Conservation (phyloP, 75 land plant genomes). For the Pseudotsuga menziesii region DNA sequence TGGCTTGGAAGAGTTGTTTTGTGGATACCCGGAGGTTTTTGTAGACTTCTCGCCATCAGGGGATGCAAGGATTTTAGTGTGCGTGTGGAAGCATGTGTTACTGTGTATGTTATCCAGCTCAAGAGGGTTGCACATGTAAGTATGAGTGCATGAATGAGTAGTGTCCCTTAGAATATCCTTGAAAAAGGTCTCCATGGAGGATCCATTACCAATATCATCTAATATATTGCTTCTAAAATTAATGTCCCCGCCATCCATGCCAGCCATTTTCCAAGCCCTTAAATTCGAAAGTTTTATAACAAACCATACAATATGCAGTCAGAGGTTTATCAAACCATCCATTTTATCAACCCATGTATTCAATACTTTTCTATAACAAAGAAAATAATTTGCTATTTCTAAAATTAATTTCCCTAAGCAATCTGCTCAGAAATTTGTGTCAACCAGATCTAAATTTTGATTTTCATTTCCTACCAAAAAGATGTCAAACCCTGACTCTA, state of each 20-base stretch:
- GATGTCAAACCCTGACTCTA: no score
- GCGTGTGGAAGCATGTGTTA: slow-evolving; percentile 93
- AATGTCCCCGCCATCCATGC: slow-evolving; percentile 85
- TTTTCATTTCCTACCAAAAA: no score
- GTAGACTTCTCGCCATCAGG: slow-evolving; percentile 33
- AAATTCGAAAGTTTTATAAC: background rate
- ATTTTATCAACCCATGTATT: no score
- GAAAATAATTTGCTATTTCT: no score
- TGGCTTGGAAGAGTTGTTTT: slow-evolving; percentile 39
- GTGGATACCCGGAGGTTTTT: slow-evolving; percentile 34
- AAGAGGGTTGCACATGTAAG: slow-evolving; percentile 92
- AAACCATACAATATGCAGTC: background rate
- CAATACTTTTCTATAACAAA: no score
- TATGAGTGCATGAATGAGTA: slow-evolving; percentile 82
- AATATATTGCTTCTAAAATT: slow-evolving; percentile 42
- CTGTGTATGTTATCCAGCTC: slow-evolving; percentile 86
- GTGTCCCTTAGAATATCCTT: slow-evolving; percentile 59
- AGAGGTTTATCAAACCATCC: background rate
- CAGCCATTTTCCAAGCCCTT: background rate
- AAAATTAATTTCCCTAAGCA: no score
- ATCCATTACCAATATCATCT: slow-evolving; percentile 25
- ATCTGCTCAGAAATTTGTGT: no score
- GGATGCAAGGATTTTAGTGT: slow-evolving; percentile 81
- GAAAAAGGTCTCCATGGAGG: slow-evolving; percentile 70
- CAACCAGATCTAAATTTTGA: no score